A percentile compares a stretch with the other conserved stretches of the same genome.
phyloP scores from a whole-genome alignment of 2,329 filamentous ascomycete species.

The Colletotrichum coccodes region DNA sequence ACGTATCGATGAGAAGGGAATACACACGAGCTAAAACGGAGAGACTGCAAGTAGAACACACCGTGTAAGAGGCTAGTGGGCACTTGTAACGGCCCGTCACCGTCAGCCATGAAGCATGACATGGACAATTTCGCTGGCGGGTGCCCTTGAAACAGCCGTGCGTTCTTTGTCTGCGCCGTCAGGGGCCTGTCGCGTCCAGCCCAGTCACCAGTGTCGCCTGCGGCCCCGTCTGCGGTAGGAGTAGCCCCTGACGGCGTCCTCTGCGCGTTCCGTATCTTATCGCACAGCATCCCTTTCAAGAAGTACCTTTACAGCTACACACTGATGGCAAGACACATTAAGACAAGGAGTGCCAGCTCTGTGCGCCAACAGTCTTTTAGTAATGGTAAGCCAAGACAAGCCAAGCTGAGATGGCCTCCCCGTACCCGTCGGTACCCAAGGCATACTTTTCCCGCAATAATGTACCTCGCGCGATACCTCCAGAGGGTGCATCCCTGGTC shows the following conservation, averaged over 20 bases:
- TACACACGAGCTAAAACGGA: not conserved
- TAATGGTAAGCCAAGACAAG: not conserved
- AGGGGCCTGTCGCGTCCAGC: not conserved
- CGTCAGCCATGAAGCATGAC: conserved; percentile 13
- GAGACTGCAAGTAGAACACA: not conserved
- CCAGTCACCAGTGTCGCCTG: too few relatives aligned
- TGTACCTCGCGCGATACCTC: not conserved
- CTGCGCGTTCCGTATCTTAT: not conserved
- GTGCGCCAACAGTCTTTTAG: not conserved
- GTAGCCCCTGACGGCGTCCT: not conserved
- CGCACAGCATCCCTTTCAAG: not conserved
- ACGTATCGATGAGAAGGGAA: not conserved
- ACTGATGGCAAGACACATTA: not conserved
- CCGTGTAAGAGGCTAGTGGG: not conserved
- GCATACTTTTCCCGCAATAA: not conserved
- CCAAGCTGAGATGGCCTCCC: not conserved
- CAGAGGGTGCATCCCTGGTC: not conserved
- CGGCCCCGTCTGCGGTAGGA: not conserved
- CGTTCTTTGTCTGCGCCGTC: conserved; percentile 10
- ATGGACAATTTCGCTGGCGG: conserved; percentile 22
- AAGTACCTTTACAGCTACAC: not conserved
- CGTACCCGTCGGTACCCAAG: not conserved
- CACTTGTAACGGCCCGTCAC: not conserved
- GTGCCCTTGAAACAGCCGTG: conserved; percentile 29
- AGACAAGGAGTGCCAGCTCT: not conserved